Evolutionary conservation across 306 rosid genomes (phyloP).

Genomic region (Vigna trinervia): DNA sequence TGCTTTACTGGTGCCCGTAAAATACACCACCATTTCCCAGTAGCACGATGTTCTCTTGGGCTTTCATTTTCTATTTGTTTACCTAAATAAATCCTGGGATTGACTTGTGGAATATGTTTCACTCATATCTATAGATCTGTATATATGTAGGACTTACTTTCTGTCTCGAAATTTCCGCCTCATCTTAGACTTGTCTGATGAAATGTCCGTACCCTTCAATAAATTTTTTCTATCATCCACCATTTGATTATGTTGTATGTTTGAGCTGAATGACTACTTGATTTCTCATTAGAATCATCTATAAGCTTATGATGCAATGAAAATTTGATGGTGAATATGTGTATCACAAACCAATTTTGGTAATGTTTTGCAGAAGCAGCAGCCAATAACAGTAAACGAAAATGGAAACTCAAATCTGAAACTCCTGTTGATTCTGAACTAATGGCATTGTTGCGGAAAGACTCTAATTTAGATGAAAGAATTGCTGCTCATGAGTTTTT

Average conservation of each 20-base stretch:
- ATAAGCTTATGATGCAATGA: conserved; percentile 13
- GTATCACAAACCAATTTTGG: conserved; percentile 14
- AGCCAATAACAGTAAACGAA: conserved; percentile 46
- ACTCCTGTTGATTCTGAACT: conserved; percentile 65
- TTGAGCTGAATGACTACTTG: conserved; percentile 1
- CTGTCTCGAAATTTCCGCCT: neutral
- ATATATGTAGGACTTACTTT: conserved; percentile 1
- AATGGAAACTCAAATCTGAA: conserved; percentile 72
- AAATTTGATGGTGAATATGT: conserved; percentile 18
- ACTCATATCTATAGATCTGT: neutral
- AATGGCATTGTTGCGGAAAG: conserved; percentile 58
- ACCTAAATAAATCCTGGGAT: neutral
- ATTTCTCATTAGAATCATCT: neutral
- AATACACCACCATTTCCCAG: neutral
- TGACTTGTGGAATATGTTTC: neutral
- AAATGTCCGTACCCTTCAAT: neutral
- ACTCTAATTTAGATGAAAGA: conserved; percentile 56
- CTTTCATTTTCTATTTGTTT: conserved; percentile 7
- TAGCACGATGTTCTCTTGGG: conserved; percentile 6
- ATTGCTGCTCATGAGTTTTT: conserved; percentile 78
- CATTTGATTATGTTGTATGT: conserved; percentile 9
- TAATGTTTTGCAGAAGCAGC: conserved; percentile 49
- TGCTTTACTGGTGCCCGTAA: neutral
- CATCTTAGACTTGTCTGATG: neutral
- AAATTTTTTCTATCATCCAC: conserved; percentile 6